phyloP scores from a whole-genome alignment of 345 rosid genomes.

The Leavenworthia alabamica region DNA sequence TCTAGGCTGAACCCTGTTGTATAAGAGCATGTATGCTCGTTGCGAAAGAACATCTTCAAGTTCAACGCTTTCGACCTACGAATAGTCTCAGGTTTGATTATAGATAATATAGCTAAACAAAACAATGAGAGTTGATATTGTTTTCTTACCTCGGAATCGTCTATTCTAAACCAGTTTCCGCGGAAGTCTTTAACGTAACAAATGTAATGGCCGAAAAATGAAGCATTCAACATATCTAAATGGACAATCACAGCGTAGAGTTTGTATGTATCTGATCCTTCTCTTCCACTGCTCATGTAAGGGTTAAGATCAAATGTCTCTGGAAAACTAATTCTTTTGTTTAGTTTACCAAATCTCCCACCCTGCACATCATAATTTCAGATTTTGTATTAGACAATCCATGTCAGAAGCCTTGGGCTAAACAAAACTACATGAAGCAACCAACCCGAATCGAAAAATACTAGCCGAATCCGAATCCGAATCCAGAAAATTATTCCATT shows the following conservation, averaged over 20 bases:
- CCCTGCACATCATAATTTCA: slow-evolving; percentile 56
- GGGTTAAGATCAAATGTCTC: slow-evolving; percentile 80
- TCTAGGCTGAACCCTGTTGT: slow-evolving; percentile 73
- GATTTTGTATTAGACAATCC: background rate
- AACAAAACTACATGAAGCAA: no score
- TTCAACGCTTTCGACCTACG: slow-evolving; percentile 69
- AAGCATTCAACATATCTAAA: slow-evolving; percentile 90
- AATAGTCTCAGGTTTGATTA: no score
- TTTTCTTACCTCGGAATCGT: slow-evolving; percentile 77
- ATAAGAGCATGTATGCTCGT: slow-evolving; percentile 93
- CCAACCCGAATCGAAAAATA: no score
- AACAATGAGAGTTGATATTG: background rate
- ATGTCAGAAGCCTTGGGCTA: no score
- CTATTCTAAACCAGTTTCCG: slow-evolving; percentile 77
- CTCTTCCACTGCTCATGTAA: slow-evolving; percentile 70
- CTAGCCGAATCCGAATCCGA: background rate
- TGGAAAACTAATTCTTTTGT: slow-evolving; percentile 80
- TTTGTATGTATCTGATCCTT: slow-evolving; percentile 63
- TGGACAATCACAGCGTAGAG: slow-evolving; percentile 95
- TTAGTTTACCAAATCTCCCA: slow-evolving; percentile 94
- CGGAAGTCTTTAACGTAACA: slow-evolving; percentile 77
- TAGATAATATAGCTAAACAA: no score
- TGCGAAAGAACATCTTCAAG: slow-evolving; percentile 88
- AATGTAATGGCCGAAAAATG: slow-evolving; percentile 92
- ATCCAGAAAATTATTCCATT: no score